Conservation (phyloP, 192 early-diverging fungal species). For the Piromyces finnis region DNA sequence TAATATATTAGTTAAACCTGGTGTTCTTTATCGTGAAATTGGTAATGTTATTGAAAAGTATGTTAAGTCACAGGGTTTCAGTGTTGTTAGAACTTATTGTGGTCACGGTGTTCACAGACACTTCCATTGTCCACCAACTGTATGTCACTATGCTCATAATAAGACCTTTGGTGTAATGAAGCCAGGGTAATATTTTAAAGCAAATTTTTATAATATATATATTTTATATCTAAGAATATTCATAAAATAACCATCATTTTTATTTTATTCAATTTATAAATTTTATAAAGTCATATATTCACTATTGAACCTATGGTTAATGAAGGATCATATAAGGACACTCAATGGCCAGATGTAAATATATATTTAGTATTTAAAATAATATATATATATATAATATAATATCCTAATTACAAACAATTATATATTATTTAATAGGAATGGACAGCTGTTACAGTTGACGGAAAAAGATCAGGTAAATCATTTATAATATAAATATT, state of each 20-base stretch:
- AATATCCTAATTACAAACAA: too few relatives aligned
- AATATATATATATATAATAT: too few relatives aligned
- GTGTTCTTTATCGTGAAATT: slow-evolving; percentile 76
- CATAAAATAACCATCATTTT: too few relatives aligned
- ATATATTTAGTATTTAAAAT: too few relatives aligned
- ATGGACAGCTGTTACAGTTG: slow-evolving; percentile 45
- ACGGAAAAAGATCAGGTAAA: slow-evolving; percentile 66
- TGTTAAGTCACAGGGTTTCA: slow-evolving; percentile 69
- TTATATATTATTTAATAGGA: too few relatives aligned
- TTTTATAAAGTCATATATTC: slow-evolving; percentile 23
- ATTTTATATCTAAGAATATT: too few relatives aligned
- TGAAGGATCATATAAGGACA: slow-evolving; percentile 53
- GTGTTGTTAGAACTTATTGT: slow-evolving; percentile 78
- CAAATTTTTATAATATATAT: too few relatives aligned
- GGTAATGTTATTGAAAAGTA: slow-evolving; percentile 76
- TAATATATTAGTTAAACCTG: slow-evolving; percentile 57
- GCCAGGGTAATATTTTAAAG: slow-evolving; percentile 50
- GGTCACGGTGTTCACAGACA: slow-evolving; percentile 78
- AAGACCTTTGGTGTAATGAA: slow-evolving; percentile 94
- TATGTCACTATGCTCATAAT: slow-evolving; percentile 91
- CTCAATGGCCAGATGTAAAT: slow-evolving; percentile 15
- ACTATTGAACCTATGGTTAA: slow-evolving; percentile 99
- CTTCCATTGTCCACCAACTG: slow-evolving; percentile 80
- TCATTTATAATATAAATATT: not conserved
- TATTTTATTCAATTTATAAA: not conserved